phyloP scores from a whole-genome alignment of 768 basidiomycete genomes.

The Kondoa malvinella region DNA sequence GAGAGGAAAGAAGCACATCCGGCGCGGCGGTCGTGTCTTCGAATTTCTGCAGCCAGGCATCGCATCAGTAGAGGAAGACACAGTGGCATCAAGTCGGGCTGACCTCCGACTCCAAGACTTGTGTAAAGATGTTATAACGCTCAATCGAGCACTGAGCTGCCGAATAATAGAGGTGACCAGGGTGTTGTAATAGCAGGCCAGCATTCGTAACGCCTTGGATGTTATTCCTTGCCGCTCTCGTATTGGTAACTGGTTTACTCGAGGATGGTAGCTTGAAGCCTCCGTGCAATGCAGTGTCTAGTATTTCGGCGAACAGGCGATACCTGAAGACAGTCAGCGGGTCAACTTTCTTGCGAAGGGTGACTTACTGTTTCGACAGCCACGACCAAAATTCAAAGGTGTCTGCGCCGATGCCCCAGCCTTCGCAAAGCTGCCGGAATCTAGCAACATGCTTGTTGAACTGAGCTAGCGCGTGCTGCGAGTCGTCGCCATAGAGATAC shows the following conservation, averaged over 20 bases:
- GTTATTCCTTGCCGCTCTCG: neutral
- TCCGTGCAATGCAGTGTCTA: conserved; percentile 50
- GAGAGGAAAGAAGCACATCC: conserved; percentile 34
- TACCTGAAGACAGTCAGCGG: conserved; percentile 39
- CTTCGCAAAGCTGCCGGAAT: conserved; percentile 61
- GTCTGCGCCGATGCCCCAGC: conserved; percentile 92
- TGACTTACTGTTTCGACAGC: conserved; percentile 71
- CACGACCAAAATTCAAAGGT: conserved; percentile 97
- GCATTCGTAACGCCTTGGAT: conserved; percentile 33
- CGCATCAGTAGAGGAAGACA: conserved; percentile 31
- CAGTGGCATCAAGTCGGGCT: conserved; percentile 42
- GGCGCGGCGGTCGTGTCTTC: conserved; percentile 10
- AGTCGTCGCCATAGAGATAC: conserved; percentile 78
- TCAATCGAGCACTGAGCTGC: conserved; percentile 72
- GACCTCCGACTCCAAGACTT: conserved; percentile 28
- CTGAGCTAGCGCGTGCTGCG: conserved; percentile 58
- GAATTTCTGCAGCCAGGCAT: conserved; percentile 4
- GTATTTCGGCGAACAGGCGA: conserved; percentile 72
- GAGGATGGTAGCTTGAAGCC: conserved; percentile 27
- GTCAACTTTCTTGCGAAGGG: neutral
- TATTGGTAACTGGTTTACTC: conserved; percentile 21
- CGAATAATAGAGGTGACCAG: conserved; percentile 81
- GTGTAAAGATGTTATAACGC: conserved; percentile 50
- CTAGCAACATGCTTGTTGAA: conserved; percentile 69
- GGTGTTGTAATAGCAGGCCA: conserved; percentile 64